Evolutionary conservation across 164 flowering plant species (phyloP).

Genomic region (Malania oleifera): DNA sequence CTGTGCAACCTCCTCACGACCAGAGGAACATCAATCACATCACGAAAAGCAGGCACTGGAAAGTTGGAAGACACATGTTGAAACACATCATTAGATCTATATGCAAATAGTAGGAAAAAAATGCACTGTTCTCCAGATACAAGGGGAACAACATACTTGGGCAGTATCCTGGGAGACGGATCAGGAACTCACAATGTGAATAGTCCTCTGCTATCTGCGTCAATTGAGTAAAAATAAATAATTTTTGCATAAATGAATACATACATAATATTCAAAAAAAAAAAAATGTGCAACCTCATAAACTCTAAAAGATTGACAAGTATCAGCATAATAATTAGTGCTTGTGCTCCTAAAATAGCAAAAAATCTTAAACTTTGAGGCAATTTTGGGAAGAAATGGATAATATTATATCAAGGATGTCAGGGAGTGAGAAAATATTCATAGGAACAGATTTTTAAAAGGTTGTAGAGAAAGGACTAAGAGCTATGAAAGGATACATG

Average conservation of each 20-base stretch:
- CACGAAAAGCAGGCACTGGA: slow-evolving; percentile 98
- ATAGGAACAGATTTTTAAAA: no score
- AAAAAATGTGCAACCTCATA: no score
- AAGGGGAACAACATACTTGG: slow-evolving; percentile 61
- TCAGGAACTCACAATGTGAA: slow-evolving; percentile 86
- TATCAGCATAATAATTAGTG: no score
- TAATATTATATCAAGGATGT: no score
- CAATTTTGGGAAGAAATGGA: no score
- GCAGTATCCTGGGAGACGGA: slow-evolving; percentile 97
- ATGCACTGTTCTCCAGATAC: background rate
- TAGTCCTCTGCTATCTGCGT: slow-evolving; percentile 96
- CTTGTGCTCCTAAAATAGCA: no score
- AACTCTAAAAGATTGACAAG: no score
- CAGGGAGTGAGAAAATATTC: no score
- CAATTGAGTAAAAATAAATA: background rate
- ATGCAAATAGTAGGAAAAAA: background rate
- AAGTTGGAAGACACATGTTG: slow-evolving; percentile 11
- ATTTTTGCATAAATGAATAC: background rate
- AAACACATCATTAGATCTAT: slow-evolving; percentile 1
- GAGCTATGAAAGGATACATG: no score
- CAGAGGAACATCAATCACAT: slow-evolving; percentile 90
- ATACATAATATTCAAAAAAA: no score
- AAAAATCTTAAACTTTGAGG: no score
- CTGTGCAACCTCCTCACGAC: slow-evolving; percentile 91
- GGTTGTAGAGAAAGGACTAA: no score